Evolutionary conservation across 306 rosid species (phyloP), one percentile per base, ranked within the genome.

Genomic region (Begonia peltatifolia): DNA sequence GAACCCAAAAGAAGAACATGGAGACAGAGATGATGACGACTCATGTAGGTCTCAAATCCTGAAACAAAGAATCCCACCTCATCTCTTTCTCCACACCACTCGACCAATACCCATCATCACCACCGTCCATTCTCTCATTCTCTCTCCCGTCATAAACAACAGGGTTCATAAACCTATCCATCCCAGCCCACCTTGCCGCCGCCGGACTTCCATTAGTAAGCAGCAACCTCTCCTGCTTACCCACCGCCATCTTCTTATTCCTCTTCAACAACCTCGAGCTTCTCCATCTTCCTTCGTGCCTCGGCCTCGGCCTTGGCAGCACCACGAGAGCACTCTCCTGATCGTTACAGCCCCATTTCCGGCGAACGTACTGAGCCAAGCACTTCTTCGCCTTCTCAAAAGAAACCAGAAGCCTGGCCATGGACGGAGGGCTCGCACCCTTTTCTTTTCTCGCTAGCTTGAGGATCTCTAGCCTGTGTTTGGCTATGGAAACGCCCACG

Each of bases 401-500:
- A 0, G 94, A 94, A 42, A 69, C 73, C 5, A 83, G 67, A 53
- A 92, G 62, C 56, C 80, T 70, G 11, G 76, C 20, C 17, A 83
- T 58, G 18, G 79, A 65, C 0, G 65, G 75, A 6, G 75, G 71
- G 12, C 66, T 50, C 57, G 61, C 57, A 10, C 69, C 75, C 48
- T 55, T 79, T 14, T 70, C 84, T 51, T 64, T 80, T 49, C 77
- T 75, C 1, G 92, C 82, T 13, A 75, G 75, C 76, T 92, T 92
- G 56, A 92, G 82, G 63, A 92, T 92, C 56, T 92, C 96, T 23
- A 86, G 75, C 68, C 99, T 76, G 64, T 92, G 99, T 54, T 90
- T 90, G 64, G 94, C 99, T 63, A 83, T 81, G 76, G 95, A 83
- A 65, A 90, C 83, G 1, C 99, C 95, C 92, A 90, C 83, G 86